A percentile compares a stretch with the other conserved stretches of the same genome.
These are phyloP conservation scores for Plantago coronopus DNA, from an alignment of 305 asterid species.

Conservation along the genomic window DNA sequence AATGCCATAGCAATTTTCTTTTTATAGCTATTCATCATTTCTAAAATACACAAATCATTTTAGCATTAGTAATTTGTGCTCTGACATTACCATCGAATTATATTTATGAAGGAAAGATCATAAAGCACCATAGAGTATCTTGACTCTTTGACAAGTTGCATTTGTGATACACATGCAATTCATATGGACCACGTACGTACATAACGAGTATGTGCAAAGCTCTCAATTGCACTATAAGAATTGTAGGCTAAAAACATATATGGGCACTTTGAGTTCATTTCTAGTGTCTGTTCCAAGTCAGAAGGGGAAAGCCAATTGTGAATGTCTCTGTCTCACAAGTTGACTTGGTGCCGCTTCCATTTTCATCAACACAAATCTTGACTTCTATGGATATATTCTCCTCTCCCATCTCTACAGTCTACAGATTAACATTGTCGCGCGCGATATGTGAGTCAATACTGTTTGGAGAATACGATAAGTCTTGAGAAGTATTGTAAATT, in stretches of 20 bases:
- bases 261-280: not conserved
- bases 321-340: not conserved
- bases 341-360: constrained; percentile 6
- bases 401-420: too few relatives aligned
- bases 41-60: too few relatives aligned
- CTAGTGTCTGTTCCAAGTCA: constrained; percentile 4
- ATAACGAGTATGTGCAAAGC: not conserved
- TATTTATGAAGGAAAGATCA: too few relatives aligned
- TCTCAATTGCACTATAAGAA: not conserved
- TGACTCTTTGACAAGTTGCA: constrained; percentile 3
- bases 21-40: too few relatives aligned
- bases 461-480: too few relatives aligned
- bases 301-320: constrained; percentile 3
- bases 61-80: too few relatives aligned
- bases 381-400: too few relatives aligned
- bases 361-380: not conserved
- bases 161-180: not conserved
- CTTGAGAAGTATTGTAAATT: too few relatives aligned
- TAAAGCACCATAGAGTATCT: not conserved
- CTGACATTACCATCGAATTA: too few relatives aligned
- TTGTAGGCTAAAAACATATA: not conserved
- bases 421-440: too few relatives aligned
- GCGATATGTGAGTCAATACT: too few relatives aligned
- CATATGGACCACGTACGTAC: constrained; percentile 10
- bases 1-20: too few relatives aligned